Evolutionary conservation across 129 eudicot species (phyloP), one percentile per base, ranked within the genome.

Genomic region (Silybum marianum): DNA sequence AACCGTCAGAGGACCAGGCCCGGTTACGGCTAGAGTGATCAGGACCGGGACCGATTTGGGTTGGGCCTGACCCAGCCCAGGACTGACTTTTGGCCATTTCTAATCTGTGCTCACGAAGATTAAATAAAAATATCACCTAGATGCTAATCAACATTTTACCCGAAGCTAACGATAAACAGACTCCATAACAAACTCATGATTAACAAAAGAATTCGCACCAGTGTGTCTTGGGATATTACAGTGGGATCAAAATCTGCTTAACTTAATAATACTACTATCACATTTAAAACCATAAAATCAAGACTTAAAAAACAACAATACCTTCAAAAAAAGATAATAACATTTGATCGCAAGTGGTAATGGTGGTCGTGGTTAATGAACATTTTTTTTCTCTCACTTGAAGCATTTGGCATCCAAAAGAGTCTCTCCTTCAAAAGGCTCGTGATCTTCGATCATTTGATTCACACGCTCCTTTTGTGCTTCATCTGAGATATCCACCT

Each of bases 341-440:
- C 2, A 44, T 3, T 9, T 16, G 8, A 51, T 16, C 1, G 19
- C 60, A 13, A 48, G 60, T 51, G 63, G 63, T 51, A 51, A 51
- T 6, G 8, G 23, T 58, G 63, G 9, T 16, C 63, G 63, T 54
- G 63, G 63, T 4, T 40, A 58, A 58, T 58, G 22, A 51, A 58
- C 23, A 6, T 19, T 18, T 54, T 16, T n/a, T 19, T 18, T 54
- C 4, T n/a, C 66, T 89, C 82, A 94, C 90, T 94, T 94, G 84
- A 94, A 94, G 87, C 97, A 94, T 81, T 91, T 94, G 36, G 98
- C 98, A 86, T 91, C 97, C 88, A 90, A 75, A 26, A 93, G 86
- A 69, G 88, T 73, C 79, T 90, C 92, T 0, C 98, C 97, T 73
- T 94, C 97, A 77, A 94, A 94, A 23, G 97, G 98, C 87, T 94